phyloP scores from a whole-genome alignment of 1,284 basidiomycete genomes.

The Neolentinus lepideus region DNA sequence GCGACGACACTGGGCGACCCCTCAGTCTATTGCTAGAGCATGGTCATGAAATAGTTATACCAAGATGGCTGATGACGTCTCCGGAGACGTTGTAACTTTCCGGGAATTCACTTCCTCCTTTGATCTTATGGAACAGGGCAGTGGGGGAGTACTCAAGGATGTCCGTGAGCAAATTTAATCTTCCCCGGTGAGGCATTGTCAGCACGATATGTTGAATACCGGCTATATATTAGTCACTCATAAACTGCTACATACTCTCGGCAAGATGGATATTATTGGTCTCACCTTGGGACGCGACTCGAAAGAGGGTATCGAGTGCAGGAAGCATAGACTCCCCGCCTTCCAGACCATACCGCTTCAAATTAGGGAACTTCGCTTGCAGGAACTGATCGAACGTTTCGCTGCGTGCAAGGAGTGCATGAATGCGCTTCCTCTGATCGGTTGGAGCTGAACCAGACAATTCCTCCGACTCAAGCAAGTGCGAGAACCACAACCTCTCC shows the following conservation, averaged over 20 bases:
- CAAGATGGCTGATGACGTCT: conserved; percentile 83
- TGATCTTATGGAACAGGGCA: conserved; percentile 80
- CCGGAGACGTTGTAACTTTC: conserved; percentile 67
- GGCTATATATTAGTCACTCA: conserved; percentile 27
- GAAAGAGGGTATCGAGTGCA: conserved; percentile 72
- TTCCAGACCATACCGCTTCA: conserved; percentile 82
- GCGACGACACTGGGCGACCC: conserved; percentile 44
- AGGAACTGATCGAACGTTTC: conserved; percentile 82
- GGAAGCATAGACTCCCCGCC: conserved; percentile 90
- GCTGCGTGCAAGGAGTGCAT: conserved; percentile 62
- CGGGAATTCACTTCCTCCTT: conserved; percentile 67
- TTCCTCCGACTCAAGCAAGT: conserved; percentile 65
- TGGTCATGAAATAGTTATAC: conserved; percentile 26
- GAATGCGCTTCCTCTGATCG: conserved; percentile 47
- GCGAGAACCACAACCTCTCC: conserved; percentile 81
- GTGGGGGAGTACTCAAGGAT: conserved; percentile 61
- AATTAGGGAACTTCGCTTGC: conserved; percentile 75
- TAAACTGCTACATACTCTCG: not conserved
- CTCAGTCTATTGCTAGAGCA: not conserved
- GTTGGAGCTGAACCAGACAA: conserved; percentile 24
- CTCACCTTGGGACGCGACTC: conserved; percentile 54
- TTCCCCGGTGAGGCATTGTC: conserved; percentile 83
- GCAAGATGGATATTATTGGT: conserved; percentile 5
- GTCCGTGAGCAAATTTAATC: conserved; percentile 80
- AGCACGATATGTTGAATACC: conserved; percentile 69